These are phyloP conservation scores for Ophiocordyceps robertsii DNA, from an alignment of 2,329 filamentous ascomycete species.

Conservation along the genomic window DNA sequence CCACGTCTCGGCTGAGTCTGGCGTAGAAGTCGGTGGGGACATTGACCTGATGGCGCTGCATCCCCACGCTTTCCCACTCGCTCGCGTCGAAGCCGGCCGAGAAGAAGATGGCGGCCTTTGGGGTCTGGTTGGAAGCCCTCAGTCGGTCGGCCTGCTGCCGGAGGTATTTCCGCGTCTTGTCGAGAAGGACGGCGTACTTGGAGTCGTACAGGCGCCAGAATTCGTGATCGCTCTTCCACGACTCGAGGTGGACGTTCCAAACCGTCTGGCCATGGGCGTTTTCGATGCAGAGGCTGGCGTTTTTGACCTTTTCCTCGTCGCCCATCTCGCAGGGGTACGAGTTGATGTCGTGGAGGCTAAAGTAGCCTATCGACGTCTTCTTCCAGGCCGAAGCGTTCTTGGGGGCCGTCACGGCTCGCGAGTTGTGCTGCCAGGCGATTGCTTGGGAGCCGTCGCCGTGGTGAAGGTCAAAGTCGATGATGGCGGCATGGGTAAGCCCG, in stretches of 20 bases:
- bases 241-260: conserved; percentile 89
- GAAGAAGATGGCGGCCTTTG: conserved; percentile 82
- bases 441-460: conserved; percentile 93
- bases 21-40: conserved; percentile 97
- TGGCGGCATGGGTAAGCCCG: conserved; percentile 84
- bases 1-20: conserved; percentile 73
- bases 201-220: conserved; percentile 84
- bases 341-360: conserved; percentile 95
- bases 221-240: conserved; percentile 69
- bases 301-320: conserved; percentile 86
- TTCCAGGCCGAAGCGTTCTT: conserved; percentile 67
- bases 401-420: conserved; percentile 43
- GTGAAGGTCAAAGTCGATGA: conserved; percentile 83
- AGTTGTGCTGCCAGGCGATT: conserved; percentile 85
- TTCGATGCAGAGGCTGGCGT: conserved; percentile 87
- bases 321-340: conserved; percentile 93
- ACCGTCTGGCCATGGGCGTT: conserved; percentile 87
- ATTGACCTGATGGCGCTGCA: conserved; percentile 93
- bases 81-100: conserved; percentile 96
- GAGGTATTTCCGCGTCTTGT: conserved; percentile 73
- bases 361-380: conserved; percentile 84
- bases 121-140: conserved; percentile 41
- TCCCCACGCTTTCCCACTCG: conserved; percentile 80
- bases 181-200: conserved; percentile 62
- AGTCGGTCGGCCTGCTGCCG: conserved; percentile 56